Evolutionary conservation across 345 rosid species (phyloP).

Genomic region (Zanthoxylum bungeanum): DNA sequence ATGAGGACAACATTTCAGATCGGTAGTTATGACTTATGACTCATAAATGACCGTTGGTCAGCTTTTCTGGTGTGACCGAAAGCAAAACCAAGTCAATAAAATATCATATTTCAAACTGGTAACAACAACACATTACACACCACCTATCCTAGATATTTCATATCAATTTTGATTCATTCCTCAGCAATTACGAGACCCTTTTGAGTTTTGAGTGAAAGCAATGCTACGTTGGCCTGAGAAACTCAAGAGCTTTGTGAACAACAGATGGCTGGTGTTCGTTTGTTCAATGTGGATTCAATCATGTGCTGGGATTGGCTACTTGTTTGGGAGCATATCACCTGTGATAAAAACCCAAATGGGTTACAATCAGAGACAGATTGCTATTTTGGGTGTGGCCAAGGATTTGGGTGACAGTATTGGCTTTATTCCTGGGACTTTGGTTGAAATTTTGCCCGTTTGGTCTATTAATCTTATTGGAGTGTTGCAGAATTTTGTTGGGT

Average conservation of each 20-base stretch:
- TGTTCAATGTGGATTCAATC: conserved; percentile 82
- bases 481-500: conserved; percentile 60
- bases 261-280: conserved; percentile 87
- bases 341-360: conserved; percentile 59
- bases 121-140: not conserved
- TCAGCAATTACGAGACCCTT: not conserved
- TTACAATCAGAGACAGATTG: conserved; percentile 73
- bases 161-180: not conserved
- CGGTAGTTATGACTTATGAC: too few relatives aligned
- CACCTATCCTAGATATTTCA: too few relatives aligned
- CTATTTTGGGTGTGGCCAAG: conserved; percentile 78
- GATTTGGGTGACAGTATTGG: conserved; percentile 78
- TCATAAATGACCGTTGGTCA: too few relatives aligned
- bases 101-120: not conserved
- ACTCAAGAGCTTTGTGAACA: conserved; percentile 33
- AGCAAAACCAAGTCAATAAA: too few relatives aligned
- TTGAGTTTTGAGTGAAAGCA: not conserved
- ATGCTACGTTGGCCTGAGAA: conserved; percentile 22
- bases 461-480: conserved; percentile 54
- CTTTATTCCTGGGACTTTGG: conserved; percentile 55
- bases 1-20: too few relatives aligned
- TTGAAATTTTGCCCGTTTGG: conserved; percentile 65
- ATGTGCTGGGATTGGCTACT: conserved; percentile 73
- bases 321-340: conserved; percentile 86
- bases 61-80: too few relatives aligned